A percentile compares a stretch with the other conserved stretches of the same genome.
These are phyloP conservation scores for Scheffersomyces cryptocercus DNA, from an alignment of 1,139 yeast species.

Conservation along the genomic window DNA sequence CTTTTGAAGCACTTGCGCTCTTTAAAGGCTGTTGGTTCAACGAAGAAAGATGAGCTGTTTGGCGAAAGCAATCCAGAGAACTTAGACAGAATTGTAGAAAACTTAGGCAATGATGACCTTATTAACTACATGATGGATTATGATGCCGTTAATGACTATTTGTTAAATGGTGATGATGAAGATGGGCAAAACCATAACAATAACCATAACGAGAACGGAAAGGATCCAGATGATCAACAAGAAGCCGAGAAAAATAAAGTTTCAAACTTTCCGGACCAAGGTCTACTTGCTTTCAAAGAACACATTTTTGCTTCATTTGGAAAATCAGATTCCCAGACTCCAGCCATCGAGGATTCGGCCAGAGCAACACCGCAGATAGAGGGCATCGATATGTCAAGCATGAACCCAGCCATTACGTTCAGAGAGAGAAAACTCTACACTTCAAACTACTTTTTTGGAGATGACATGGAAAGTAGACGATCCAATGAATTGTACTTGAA, in stretches of 20 bases:
- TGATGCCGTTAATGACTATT: constrained; percentile 11
- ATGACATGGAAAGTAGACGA: constrained; percentile 47
- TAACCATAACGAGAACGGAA: background rate
- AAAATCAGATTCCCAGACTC: constrained; percentile 3
- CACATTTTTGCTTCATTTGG: background rate
- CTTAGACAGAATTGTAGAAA: constrained; percentile 41
- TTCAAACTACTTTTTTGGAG: constrained; percentile 58
- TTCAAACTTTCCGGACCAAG: constrained; percentile 1
- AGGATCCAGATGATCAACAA: background rate
- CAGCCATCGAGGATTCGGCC: constrained; percentile 29
- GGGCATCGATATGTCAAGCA: constrained; percentile 44
- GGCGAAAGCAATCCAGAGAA: constrained; percentile 38
- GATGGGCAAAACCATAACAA: background rate
- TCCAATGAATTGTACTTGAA: constrained; percentile 54
- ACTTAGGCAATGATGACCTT: constrained; percentile 27
- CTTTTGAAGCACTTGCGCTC: constrained; percentile 36
- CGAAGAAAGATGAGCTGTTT: constrained; percentile 26
- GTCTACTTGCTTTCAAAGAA: background rate
- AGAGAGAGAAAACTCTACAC: constrained; percentile 63
- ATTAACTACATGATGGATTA: constrained; percentile 12
- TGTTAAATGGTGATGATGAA: background rate
- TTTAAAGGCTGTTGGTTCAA: constrained; percentile 15
- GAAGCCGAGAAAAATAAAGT: constrained; percentile 2
- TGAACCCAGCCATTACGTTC: constrained; percentile 52
- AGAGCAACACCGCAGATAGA: constrained; percentile 45